Evolutionary conservation across 2,329 filamentous ascomycete species (phyloP).

Genomic region (Fusarium lyarnte): DNA sequence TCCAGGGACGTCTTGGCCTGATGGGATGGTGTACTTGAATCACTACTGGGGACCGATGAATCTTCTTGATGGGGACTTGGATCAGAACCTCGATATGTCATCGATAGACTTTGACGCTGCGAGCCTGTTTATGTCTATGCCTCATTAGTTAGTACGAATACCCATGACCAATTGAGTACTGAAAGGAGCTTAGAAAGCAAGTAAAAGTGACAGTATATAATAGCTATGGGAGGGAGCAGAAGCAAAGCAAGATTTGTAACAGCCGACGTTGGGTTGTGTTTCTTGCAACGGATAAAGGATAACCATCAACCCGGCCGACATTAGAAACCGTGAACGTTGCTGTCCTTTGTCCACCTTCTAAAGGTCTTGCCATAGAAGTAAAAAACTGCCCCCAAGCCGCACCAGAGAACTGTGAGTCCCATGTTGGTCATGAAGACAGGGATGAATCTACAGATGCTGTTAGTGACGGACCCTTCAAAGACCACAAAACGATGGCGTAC

Average conservation of each 20-base stretch:
- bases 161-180: fast-evolving
- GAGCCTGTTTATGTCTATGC: slow-evolving; percentile 85
- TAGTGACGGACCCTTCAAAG: fast-evolving
- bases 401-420: not conserved
- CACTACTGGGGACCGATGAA: not conserved
- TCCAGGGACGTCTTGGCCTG: not conserved
- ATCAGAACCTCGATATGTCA: not conserved
- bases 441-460: not conserved
- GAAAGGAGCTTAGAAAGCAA: fast-evolving
- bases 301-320: not conserved
- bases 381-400: not conserved
- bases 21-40: not conserved
- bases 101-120: not conserved
- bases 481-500: not conserved
- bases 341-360: not conserved
- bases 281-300: not conserved
- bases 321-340: not conserved
- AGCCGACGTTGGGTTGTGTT: fast-evolving
- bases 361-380: slow-evolving; percentile 6
- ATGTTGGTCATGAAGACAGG: slow-evolving; percentile 14
- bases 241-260: fast-evolving
- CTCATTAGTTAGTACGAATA: slow-evolving; percentile 71
- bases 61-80: not conserved
- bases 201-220: not conserved
- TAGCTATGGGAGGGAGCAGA: too few relatives aligned